Conservation (phyloP, 306 rosid genomes). For the Comarum palustre region DNA sequence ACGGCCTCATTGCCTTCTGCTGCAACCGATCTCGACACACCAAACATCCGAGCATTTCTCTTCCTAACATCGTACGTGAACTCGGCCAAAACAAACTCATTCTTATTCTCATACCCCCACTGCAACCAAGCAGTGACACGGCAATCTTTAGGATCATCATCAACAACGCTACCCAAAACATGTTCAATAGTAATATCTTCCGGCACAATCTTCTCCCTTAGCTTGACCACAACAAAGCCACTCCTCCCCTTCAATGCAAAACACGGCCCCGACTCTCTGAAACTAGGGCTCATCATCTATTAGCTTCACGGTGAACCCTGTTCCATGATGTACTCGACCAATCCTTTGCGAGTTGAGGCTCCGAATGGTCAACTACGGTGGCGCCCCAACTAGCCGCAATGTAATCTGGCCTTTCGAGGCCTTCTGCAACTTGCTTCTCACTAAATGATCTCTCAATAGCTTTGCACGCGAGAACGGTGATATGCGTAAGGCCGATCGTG, state of each 20-base stretch:
- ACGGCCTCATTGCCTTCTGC: neutral
- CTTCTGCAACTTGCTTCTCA: conserved; percentile 79
- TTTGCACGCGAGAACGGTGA: conserved; percentile 40
- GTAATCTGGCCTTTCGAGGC: conserved; percentile 72
- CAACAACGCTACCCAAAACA: conserved; percentile 66
- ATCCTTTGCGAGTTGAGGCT: conserved; percentile 26
- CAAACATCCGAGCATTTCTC: neutral
- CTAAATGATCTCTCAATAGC: conserved; percentile 58
- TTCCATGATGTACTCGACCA: neutral
- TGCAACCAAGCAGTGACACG: neutral
- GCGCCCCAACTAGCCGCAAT: conserved; percentile 66
- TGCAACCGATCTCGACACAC: neutral
- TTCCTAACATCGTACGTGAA: neutral
- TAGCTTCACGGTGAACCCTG: conserved; percentile 53
- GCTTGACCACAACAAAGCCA: conserved; percentile 77
- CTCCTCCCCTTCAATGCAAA: conserved; percentile 68
- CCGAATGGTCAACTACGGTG: conserved; percentile 61
- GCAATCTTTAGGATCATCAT: neutral
- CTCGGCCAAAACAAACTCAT: neutral
- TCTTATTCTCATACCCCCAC: neutral
- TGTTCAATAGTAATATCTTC: conserved; percentile 90
- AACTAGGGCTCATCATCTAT: conserved; percentile 81
- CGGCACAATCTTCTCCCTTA: conserved; percentile 62
- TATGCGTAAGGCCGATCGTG: conserved; percentile 18
- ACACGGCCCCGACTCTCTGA: conserved; percentile 88